Base-by-base conservation (phyloP, 2,329 filamentous ascomycete genomes). In the Zelopaecilomyces penicillatus region DNA sequence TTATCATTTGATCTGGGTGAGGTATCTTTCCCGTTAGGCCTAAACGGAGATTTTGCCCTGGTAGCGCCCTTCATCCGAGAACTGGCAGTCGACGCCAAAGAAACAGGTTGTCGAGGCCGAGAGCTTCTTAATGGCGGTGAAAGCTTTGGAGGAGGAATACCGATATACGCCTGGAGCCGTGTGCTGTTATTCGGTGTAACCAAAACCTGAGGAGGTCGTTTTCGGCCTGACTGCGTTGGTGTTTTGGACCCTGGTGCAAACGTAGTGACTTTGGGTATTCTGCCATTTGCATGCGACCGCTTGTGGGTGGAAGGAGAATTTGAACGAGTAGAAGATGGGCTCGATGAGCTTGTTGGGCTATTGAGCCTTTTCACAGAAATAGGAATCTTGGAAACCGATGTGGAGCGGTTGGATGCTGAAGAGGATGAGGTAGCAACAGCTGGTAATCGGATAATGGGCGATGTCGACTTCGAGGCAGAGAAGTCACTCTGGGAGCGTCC, bases 101-200 rank as follows among this genome's bases (percentile, higher is more conserved):
- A 87, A 26, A 94, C 82, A 6, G 85, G 83, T 57, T 87, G 83
- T 42, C 87, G 75, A n/a, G 87, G 86, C 36, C 87, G 75, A 36
- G 87, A 93, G 57, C 86, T 93, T 57, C 88, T 79, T 40, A 95
- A 68, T 7, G 83, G 80, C 4, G 88, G 87, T 1, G 89, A 94
- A 31, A 83, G 74, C 58, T 86, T 87, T 1, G 85, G 78, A 12
- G 74, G 72, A 37, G 85, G 79, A 31, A 78, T 71, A 46, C 83
- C 77, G 52, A 93, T 85, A 60, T 85, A 87, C 34, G 86, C 85
- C 54, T 84, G 82, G 9, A 93, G 71, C 41, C 78, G 74, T 37
- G 72, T 66, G 54, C 71, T 77, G 49, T 70, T 75, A 30, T 71
- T 75, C 28, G 71, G 61, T 27, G 69, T 70, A 7, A 65, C 60